Conservation (phyloP, 805 yeast genomes). For the Sugiyamaella chiloensis region DNA sequence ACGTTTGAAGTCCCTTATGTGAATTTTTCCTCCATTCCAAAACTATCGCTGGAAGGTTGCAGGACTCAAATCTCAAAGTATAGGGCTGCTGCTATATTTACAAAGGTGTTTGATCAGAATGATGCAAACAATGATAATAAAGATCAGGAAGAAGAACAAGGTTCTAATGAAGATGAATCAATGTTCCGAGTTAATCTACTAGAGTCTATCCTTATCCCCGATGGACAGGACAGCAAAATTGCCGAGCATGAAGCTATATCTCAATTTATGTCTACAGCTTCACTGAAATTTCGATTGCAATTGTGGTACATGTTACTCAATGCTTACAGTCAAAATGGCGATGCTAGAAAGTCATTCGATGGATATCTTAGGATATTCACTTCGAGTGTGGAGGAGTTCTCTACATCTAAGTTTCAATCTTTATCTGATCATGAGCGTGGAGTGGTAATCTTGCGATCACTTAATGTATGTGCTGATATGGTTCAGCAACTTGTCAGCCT, state of each 20-base stretch:
- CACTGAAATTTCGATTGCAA: conserved; percentile 63
- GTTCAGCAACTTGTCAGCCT: conserved; percentile 33
- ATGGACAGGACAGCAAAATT: conserved; percentile 19
- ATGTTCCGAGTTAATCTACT: conserved; percentile 20
- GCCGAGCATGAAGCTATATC: conserved; percentile 51
- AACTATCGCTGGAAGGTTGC: conserved; percentile 48
- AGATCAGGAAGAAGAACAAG: background rate
- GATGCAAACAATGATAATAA: background rate
- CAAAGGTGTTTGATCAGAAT: conserved; percentile 41
- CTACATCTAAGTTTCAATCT: conserved; percentile 26
- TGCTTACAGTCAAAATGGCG: conserved; percentile 43
- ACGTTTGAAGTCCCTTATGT: conserved; percentile 43
- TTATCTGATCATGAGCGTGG: conserved; percentile 37
- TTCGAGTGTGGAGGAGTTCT: conserved; percentile 41
- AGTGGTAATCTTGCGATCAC: conserved; percentile 44
- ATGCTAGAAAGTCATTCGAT: conserved; percentile 50
- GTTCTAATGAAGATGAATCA: background rate
- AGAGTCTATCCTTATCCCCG: conserved; percentile 37
- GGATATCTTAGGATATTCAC: conserved; percentile 41
- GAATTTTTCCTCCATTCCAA: conserved; percentile 60
- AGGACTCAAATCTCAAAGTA: conserved; percentile 66
- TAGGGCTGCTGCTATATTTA: conserved; percentile 63
- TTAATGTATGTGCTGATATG: conserved; percentile 55
- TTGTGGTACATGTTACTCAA: conserved; percentile 73
- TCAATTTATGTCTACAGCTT: conserved; percentile 57